Percentiles rank a stretch among this genome's conserved stretches.
These are phyloP conservation scores for Meripilus lineatus DNA, from an alignment of 1,284 basidiomycete genomes.

Conservation along the genomic window DNA sequence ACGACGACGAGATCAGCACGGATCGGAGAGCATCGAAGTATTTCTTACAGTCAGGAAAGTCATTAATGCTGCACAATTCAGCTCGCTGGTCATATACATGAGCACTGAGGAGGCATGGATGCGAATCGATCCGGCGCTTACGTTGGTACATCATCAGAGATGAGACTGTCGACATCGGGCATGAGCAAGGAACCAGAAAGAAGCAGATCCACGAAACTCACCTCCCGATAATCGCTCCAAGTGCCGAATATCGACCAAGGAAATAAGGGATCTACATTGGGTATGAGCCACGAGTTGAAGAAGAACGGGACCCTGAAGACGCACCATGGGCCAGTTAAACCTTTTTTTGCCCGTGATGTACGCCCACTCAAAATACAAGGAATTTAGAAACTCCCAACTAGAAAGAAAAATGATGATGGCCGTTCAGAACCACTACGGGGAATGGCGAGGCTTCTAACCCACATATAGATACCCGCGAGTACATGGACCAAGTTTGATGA, in stretches of 20 bases:
- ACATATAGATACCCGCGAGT: conserved; percentile 60
- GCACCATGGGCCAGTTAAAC: conserved; percentile 35
- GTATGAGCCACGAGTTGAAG: not conserved
- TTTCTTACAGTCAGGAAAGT: conserved; percentile 67
- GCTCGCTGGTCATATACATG: conserved; percentile 33
- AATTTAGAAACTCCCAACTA: conserved; percentile 38
- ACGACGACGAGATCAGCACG: no score
- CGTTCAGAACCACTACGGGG: not conserved
- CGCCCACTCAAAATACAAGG: conserved; percentile 58
- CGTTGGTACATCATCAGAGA: conserved; percentile 34
- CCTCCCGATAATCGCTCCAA: conserved; percentile 64
- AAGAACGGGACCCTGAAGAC: not conserved
- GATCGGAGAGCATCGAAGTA: no score
- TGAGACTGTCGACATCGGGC: conserved; percentile 39
- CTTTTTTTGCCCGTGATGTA: conserved; percentile 48
- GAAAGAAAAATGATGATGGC: not conserved
- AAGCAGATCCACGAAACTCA: conserved; percentile 1
- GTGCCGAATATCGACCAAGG: conserved; percentile 56
- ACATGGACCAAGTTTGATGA: conserved; percentile 61
- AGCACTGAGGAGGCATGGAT: not conserved
- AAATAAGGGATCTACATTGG: conserved; percentile 58
- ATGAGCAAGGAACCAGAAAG: no score
- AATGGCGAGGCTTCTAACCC: not conserved
- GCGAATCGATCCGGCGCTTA: conserved; percentile 30
- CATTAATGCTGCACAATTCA: conserved; percentile 66